Evolutionary conservation across 106 monocot genomes (phyloP).

Genomic region (Dendrobium catenatum): DNA sequence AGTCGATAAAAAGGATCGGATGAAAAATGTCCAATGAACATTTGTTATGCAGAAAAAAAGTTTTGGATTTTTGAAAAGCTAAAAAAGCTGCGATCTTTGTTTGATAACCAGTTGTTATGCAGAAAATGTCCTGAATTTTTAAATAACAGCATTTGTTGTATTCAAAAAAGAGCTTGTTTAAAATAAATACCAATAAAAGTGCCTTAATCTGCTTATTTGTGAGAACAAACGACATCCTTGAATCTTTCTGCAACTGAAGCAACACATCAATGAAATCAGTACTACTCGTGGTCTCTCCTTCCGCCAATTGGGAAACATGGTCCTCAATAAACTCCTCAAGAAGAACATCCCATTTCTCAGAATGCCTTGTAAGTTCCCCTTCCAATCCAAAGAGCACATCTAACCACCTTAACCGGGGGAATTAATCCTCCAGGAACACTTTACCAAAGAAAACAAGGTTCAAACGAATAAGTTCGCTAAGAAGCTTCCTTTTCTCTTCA

Average conservation of each 20-base stretch:
- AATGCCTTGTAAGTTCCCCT: not conserved
- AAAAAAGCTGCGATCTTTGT: no score
- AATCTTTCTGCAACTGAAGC: not conserved
- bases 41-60: no score
- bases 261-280: not conserved
- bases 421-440: constrained; percentile 23
- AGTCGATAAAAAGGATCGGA: no score
- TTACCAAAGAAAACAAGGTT: not conserved
- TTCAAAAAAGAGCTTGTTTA: not conserved
- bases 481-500: not conserved
- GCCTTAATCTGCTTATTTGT: not conserved
- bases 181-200: not conserved
- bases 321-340: constrained; percentile 23
- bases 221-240: not conserved
- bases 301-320: not conserved
- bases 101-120: no score
- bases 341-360: constrained; percentile 8
- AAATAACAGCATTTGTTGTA: no score
- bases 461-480: not conserved
- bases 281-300: no score
- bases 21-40: no score
- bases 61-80: no score
- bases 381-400: constrained; percentile 12
- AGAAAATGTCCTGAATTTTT: no score
- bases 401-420: constrained; percentile 28